Conservation (phyloP, 1,139 yeast genomes). For the Wickerhamomyces sp. region DNA sequence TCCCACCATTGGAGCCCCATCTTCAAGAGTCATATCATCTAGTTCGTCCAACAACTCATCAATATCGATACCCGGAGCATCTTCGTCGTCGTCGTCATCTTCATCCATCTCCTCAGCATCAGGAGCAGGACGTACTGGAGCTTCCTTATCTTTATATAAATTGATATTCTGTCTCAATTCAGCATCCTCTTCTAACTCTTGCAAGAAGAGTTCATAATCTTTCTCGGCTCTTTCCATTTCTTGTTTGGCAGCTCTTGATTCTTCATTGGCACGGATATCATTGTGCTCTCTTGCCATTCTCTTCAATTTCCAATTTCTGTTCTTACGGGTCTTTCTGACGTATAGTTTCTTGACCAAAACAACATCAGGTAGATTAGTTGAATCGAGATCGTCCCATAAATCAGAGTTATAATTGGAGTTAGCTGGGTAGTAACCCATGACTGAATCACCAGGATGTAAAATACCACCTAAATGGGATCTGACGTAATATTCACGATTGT, state of each 20-base stretch:
- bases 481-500: slow-evolving; percentile 74
- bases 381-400: slow-evolving; percentile 64
- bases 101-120: slow-evolving; percentile 28
- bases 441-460: slow-evolving; percentile 94
- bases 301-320: slow-evolving; percentile 92
- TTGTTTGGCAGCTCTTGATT: slow-evolving; percentile 75
- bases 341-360: slow-evolving; percentile 88
- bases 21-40: slow-evolving; percentile 83
- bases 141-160: slow-evolving; percentile 63
- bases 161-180: slow-evolving; percentile 91
- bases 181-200: slow-evolving; percentile 94
- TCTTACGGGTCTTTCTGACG: slow-evolving; percentile 72
- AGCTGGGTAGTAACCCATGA: slow-evolving; percentile 78
- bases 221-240: slow-evolving; percentile 90
- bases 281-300: slow-evolving; percentile 96
- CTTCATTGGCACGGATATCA: slow-evolving; percentile 76
- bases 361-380: slow-evolving; percentile 76
- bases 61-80: slow-evolving; percentile 70
- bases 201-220: slow-evolving; percentile 94
- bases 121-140: slow-evolving; percentile 23
- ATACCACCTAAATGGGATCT: slow-evolving; percentile 91
- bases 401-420: slow-evolving; percentile 86
- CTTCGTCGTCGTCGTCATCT: slow-evolving; percentile 60
- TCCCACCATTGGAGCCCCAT: slow-evolving; percentile 8
- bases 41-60: slow-evolving; percentile 88